Base-by-base conservation (phyloP, 768 basidiomycete species). In the Serpula lacrymans region DNA sequence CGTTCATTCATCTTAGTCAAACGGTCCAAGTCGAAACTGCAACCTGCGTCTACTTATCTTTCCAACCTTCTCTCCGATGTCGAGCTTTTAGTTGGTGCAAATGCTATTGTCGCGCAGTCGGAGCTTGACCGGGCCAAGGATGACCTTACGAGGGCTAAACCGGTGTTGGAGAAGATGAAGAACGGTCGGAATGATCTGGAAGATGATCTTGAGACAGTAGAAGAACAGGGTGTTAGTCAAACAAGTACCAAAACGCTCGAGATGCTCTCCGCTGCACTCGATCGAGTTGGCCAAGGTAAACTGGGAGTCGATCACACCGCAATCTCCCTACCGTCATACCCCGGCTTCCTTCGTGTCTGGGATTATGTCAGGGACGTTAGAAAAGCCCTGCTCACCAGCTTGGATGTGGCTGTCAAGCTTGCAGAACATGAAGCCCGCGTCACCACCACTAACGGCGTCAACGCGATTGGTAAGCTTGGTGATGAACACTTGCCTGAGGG, bases 1-100 rank as follows among this genome's bases (percentile, higher is more conserved):
- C 82, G 95, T 13, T 92, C 90, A 0, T 99, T 99, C 60, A 93
- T 99, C 9, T 82, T 98, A 47, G 81, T 84, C 65, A 98, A 98
- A 69, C 84, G 96, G 20, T 77, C 86, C n/a, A 91, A 90, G 65
- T 95, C 92, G 33, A 99, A 98, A 68, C 83, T 99, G 31, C 82
- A 88, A 17, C 96, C 96, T 12, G 93, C 84, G 10, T 80, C 87
- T 45, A 95, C 91, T 11, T 99, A 95, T 65, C 77, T 99, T 37
- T 75, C 76, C 50, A 84, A 95, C 56, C 74, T 98, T n/a, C 77
- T 99, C 45, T 71, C 81, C 36, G 95, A 99, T 59, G 72, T 99
- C 36, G 89, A 92, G 48, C 68, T 96, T 18, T 80, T 99, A 43
- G 86, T 87, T 3, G 71, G 80, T 9, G 78, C 91, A 46, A 99